Conservation (phyloP, 2,329 filamentous ascomycete species). For the Metarhizium guizhouense region DNA sequence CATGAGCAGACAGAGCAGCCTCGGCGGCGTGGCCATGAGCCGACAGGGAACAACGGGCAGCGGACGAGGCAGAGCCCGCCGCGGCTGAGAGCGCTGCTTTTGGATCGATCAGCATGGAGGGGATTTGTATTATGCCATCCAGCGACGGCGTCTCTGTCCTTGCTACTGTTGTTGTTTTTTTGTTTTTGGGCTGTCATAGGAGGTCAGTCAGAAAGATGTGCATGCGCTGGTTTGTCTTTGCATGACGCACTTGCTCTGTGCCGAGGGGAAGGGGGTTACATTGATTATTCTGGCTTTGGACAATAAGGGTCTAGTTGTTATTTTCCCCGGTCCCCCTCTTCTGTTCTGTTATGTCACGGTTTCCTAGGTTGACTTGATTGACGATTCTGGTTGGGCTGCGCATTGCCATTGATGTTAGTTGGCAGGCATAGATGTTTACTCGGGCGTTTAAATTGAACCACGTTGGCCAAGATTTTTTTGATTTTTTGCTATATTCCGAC, state of each 20-base stretch:
- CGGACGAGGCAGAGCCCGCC: slow-evolving; percentile 36
- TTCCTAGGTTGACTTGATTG: neutral
- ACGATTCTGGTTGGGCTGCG: neutral
- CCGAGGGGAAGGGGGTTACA: neutral
- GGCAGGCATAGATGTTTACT: neutral
- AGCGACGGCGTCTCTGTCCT: neutral
- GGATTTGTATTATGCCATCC: neutral
- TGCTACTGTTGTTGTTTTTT: neutral
- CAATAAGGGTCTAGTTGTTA: neutral
- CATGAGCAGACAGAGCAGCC: slow-evolving; percentile 48
- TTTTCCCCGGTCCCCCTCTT: too few species aligned
- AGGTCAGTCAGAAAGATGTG: neutral
- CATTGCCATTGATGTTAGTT: neutral
- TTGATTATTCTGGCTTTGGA: neutral
- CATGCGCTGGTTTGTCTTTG: neutral
- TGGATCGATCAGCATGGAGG: neutral
- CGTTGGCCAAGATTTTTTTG: neutral
- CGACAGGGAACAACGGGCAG: slow-evolving; percentile 42
- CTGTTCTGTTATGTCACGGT: neutral
- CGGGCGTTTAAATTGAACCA: neutral
- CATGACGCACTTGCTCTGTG: neutral
- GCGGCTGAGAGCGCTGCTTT: slow-evolving; percentile 6
- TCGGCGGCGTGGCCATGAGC: slow-evolving; percentile 48
- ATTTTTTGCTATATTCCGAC: neutral
- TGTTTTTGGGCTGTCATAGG: neutral